Evolutionary conservation across 2,329 filamentous ascomycete genomes (phyloP).

Genomic region (Pseudogymnoascus destructans): DNA sequence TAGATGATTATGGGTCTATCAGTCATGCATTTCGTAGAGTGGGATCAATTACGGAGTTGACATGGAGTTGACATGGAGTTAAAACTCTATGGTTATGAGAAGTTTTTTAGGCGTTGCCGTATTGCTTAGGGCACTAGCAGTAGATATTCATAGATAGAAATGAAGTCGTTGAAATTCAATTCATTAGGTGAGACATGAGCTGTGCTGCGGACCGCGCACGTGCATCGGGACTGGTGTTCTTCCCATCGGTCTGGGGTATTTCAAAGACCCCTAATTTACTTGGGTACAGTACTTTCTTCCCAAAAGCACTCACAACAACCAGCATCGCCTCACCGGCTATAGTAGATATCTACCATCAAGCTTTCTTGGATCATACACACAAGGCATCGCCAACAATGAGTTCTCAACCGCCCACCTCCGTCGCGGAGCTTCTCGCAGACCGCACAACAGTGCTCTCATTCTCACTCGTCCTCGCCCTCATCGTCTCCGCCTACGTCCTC

Average conservation of each 20-base stretch:
- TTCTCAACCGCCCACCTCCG: slow-evolving; percentile 10
- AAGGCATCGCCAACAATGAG: neutral
- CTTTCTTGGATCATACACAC: neutral
- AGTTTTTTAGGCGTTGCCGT: neutral
- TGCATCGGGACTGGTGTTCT: neutral
- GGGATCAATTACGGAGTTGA: neutral
- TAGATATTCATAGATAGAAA: neutral
- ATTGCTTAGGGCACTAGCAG: neutral
- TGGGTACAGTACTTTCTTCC: neutral
- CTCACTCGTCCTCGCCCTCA: slow-evolving; percentile 39
- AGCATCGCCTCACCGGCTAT: neutral
- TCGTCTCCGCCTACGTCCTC: slow-evolving; percentile 35
- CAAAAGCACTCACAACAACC: neutral
- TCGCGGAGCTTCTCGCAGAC: slow-evolving; percentile 37
- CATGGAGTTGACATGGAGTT: neutral
- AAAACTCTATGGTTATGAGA: too few species aligned
- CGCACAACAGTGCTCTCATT: slow-evolving; percentile 46
- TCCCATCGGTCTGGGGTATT: slow-evolving; percentile 3
- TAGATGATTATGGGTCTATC: neutral
- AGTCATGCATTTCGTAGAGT: neutral
- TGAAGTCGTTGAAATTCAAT: neutral
- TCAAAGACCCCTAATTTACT: slow-evolving; percentile 1
- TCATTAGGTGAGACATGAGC: neutral
- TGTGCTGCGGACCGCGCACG: neutral
- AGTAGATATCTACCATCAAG: neutral